These are phyloP conservation scores for Barnettozyma sucrosica DNA, from an alignment of 805 yeast species.

Conservation along the genomic window DNA sequence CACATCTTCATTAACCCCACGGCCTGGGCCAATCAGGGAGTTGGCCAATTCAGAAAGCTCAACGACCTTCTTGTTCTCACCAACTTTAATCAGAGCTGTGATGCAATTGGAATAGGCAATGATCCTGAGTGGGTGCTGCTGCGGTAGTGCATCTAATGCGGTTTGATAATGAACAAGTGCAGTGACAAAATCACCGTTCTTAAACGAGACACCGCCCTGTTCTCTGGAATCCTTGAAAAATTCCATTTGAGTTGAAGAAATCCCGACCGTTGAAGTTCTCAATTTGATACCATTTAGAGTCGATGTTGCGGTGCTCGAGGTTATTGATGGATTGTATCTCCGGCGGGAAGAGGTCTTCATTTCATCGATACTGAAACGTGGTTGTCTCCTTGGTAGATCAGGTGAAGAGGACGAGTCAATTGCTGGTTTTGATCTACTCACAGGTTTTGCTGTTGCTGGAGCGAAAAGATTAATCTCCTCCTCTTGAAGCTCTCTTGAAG, in stretches of 20 bases:
- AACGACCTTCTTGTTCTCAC: slow-evolving; percentile 46
- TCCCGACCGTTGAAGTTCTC: slow-evolving; percentile 3
- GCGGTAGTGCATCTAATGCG: slow-evolving; percentile 54
- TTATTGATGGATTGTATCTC: slow-evolving; percentile 8
- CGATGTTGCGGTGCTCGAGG: neutral
- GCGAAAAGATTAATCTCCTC: slow-evolving; percentile 19
- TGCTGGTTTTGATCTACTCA: slow-evolving; percentile 1
- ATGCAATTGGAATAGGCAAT: slow-evolving; percentile 74
- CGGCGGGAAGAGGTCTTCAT: slow-evolving; percentile 25
- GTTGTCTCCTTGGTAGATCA: slow-evolving; percentile 3
- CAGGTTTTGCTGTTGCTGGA: slow-evolving; percentile 10
- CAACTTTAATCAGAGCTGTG: slow-evolving; percentile 57
- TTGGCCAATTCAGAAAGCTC: slow-evolving; percentile 28
- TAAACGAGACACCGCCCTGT: slow-evolving; percentile 59
- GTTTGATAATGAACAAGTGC: slow-evolving; percentile 59
- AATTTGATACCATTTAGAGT: neutral
- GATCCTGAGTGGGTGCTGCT: slow-evolving; percentile 56
- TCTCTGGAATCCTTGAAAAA: slow-evolving; percentile 43
- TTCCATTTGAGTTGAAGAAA: slow-evolving; percentile 22
- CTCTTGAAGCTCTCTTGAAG: slow-evolving; percentile 1
- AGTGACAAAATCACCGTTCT: slow-evolving; percentile 72
- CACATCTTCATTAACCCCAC: slow-evolving; percentile 35
- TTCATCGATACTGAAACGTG: slow-evolving; percentile 6
- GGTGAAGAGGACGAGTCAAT: slow-evolving; percentile 14
- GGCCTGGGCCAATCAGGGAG: slow-evolving; percentile 29